Base-by-base conservation (phyloP, 169 alveolate species). In the Babesia caballi region DNA sequence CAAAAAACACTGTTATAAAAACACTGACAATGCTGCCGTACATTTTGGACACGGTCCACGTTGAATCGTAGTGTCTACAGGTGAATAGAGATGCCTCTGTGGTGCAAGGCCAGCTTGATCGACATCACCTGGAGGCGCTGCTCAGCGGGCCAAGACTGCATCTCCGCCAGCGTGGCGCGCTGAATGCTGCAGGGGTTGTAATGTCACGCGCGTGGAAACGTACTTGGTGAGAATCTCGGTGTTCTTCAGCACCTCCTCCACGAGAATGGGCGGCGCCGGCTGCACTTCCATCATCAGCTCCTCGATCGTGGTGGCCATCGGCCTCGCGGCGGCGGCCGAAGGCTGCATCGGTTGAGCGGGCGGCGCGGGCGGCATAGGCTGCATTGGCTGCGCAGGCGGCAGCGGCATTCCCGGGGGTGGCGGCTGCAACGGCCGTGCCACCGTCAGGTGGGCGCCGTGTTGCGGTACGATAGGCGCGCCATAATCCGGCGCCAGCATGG, bases 131-230 rank as follows among this genome's bases (percentile, higher is more conserved):
- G 88, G 35, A 47, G 67, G 30, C 76, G 75, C 73, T 81, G 88
- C 59, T 81, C 88, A 5, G 59, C 54, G 27, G 88, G 88, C 88
- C 88, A 81, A 3, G 88, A 54, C 35, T 35, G 61, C 88, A 81
- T 81, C 66, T 81, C 88, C 6, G 47, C 73, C 57, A 38, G 32
- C 14, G 84, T 70, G 19, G 88, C 88, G 33, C 54, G 56, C 52
- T 81, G 88, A 8, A 81, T 81, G 63, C 88, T 81, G 68, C 25
- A 78, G 25, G 14, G 15, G 9, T n/a, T 4, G 54, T 44, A 27
- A 28, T 35, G 28, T 15, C 21, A 50, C 30, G 23, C 23, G 7
- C n/a, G 7, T 17, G 7, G 12, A 17, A 61, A 49, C 68, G 14
- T 47, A 81, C 88, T 81, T 69, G 27, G 88, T 81, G 30, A 81